A percentile compares a stretch with the other conserved stretches of the same genome.
Conservation (phyloP, 352 stramenopile genomes). For the Phytopythium litorale region DNA sequence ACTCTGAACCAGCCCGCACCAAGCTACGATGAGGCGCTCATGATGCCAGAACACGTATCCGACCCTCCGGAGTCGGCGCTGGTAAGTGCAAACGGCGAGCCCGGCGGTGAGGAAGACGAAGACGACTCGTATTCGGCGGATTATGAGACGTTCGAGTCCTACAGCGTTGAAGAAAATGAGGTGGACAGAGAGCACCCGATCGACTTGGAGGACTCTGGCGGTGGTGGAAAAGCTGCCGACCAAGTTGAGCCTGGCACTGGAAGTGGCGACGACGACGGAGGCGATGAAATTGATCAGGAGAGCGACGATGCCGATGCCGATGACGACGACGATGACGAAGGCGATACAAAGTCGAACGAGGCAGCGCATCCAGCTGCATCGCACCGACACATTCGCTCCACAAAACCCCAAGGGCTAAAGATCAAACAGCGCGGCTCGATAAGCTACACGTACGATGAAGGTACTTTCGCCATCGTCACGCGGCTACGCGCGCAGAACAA, state of each 20-base stretch:
- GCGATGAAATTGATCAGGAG: neutral
- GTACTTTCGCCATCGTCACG: conserved; percentile 50
- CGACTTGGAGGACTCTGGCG: neutral
- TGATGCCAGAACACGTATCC: conserved; percentile 12
- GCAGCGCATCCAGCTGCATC: neutral
- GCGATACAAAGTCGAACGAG: neutral
- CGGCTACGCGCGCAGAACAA: conserved; percentile 49
- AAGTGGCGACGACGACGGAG: conserved; percentile 5
- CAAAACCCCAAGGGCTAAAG: neutral
- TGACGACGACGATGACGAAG: neutral
- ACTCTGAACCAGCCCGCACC: conserved; percentile 13
- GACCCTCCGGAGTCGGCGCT: neutral
- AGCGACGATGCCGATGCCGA: neutral
- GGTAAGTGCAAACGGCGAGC: no score
- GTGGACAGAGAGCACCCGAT: neutral
- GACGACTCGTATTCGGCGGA: conserved; percentile 30
- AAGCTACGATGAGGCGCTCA: conserved; percentile 40
- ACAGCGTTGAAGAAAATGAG: conserved; percentile 10
- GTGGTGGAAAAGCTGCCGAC: neutral
- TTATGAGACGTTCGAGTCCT: conserved; percentile 32
- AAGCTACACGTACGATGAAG: conserved; percentile 37
- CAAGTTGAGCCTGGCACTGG: neutral
- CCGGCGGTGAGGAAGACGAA: conserved; percentile 11
- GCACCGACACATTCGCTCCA: neutral
- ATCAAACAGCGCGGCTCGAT: neutral